Percentiles rank a stretch among this genome's conserved stretches.
Conservation (phyloP, 2,329 filamentous ascomycete genomes). For the Phaeomoniella chlamydospora region DNA sequence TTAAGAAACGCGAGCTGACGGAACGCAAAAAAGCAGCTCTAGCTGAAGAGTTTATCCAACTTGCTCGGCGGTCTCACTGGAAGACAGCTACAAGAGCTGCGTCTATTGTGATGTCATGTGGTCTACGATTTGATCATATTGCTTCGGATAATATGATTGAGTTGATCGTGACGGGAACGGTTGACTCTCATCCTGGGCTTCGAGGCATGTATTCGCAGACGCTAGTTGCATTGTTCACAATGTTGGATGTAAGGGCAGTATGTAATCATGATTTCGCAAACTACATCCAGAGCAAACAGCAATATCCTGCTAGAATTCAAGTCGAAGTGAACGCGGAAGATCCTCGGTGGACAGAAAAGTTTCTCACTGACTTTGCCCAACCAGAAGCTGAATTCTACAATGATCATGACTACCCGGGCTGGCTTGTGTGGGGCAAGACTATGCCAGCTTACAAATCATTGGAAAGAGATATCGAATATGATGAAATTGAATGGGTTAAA, state of each 20-base stretch:
- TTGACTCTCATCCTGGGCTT: conserved; percentile 79
- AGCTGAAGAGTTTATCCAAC: conserved; percentile 65
- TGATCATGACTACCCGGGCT: conserved; percentile 83
- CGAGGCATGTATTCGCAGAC: conserved; percentile 69
- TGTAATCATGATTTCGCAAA: conserved; percentile 80
- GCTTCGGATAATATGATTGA: conserved; percentile 71
- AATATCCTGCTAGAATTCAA: conserved; percentile 60
- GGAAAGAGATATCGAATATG: conserved; percentile 58
- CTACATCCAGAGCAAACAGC: conserved; percentile 68
- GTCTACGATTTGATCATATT: conserved; percentile 79
- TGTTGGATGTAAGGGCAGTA: conserved; percentile 72
- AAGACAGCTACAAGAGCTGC: conserved; percentile 85
- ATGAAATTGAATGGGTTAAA: conserved; percentile 60
- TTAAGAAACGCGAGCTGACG: conserved; percentile 59
- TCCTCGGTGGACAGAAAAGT: conserved; percentile 62
- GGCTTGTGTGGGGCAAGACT: conserved; percentile 86
- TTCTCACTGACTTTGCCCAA: conserved; percentile 62
- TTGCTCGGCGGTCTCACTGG: conserved; percentile 77
- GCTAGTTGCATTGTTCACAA: conserved; percentile 65
- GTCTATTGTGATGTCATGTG: conserved; percentile 80
- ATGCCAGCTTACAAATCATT: conserved; percentile 69
- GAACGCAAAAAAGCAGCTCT: conserved; percentile 72
- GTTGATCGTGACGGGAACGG: conserved; percentile 66
- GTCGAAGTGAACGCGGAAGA: conserved; percentile 63
- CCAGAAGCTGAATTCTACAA: conserved; percentile 76